Conservation (phyloP, 495 filamentous ascomycete genomes). For the Stereocaulon alpinum region DNA sequence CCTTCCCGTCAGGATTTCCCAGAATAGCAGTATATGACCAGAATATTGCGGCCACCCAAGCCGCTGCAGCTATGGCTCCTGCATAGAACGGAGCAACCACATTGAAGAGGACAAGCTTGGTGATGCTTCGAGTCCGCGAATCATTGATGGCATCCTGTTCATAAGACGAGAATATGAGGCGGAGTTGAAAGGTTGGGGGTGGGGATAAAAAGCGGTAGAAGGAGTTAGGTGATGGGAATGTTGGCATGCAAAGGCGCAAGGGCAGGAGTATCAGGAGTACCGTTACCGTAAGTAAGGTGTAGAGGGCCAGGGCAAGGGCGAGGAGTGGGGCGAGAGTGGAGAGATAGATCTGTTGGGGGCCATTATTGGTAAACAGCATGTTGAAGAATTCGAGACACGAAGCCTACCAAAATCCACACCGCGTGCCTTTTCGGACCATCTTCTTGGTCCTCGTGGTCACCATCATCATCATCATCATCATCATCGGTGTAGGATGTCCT, state of each 20-base stretch:
- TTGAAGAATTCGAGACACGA: background rate
- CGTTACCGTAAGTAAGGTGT: constrained; percentile 35
- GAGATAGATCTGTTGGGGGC: constrained; percentile 34
- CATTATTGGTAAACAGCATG: background rate
- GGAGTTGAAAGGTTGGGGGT: constrained; percentile 34
- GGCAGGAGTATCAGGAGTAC: constrained; percentile 36
- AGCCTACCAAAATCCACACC: constrained; percentile 25
- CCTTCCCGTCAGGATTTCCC: constrained; percentile 51
- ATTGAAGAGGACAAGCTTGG: constrained; percentile 39
- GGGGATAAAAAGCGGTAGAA: constrained; percentile 36
- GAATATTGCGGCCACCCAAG: constrained; percentile 53
- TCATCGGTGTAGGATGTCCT: background rate
- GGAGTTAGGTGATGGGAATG: constrained; percentile 29
- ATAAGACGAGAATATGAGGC: constrained; percentile 27
- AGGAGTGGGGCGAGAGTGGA: constrained; percentile 39
- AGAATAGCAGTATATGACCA: constrained; percentile 53
- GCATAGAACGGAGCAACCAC: constrained; percentile 45
- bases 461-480: constrained; percentile 5
- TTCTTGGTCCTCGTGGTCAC: constrained; percentile 13
- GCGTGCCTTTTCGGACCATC: constrained; percentile 20
- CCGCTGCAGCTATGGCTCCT: constrained; percentile 41
- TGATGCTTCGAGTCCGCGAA: constrained; percentile 16
- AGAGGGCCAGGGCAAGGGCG: constrained; percentile 32
- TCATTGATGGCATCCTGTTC: constrained; percentile 26
- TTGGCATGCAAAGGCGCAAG: constrained; percentile 32